These are phyloP conservation scores for Fraxinus floribunda DNA, from an alignment of 305 asterid genomes.

Conservation along the genomic window DNA sequence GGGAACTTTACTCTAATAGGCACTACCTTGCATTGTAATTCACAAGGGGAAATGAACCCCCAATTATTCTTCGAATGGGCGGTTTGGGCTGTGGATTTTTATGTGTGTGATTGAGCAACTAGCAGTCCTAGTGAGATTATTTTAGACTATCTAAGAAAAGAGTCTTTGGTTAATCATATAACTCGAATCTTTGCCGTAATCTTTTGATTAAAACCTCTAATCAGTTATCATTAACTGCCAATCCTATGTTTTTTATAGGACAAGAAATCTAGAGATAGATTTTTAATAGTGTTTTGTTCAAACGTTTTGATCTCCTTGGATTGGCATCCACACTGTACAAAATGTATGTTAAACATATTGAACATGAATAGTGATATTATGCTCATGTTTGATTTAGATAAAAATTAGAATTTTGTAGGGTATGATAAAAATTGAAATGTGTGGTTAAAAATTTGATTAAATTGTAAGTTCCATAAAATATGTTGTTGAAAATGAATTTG, in stretches of 20 bases:
- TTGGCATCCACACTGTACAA: background rate
- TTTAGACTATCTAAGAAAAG: background rate
- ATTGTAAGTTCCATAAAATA: background rate
- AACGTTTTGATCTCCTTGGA: background rate
- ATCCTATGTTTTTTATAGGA: background rate
- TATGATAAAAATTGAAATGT: background rate
- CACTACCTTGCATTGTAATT: conserved; percentile 22
- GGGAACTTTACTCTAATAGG: conserved; percentile 19
- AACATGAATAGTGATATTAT: background rate
- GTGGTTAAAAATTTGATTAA: too few species aligned
- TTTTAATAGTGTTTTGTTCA: background rate
- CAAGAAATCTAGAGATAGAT: background rate
- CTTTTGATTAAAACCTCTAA: background rate
- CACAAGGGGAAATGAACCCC: conserved; percentile 21
- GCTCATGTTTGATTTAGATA: too few species aligned
- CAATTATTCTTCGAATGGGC: conserved; percentile 31
- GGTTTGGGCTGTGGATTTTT: conserved; percentile 19
- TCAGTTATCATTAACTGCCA: background rate
- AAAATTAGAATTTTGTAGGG: too few species aligned
- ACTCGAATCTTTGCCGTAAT: background rate
- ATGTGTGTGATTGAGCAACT: background rate
- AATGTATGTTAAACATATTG: background rate
- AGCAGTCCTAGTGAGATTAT: background rate
- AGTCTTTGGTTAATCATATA: background rate
- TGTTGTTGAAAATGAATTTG: too few species aligned